phyloP scores from a whole-genome alignment of 2,329 filamentous ascomycete species.

The Amesomyces nigricolor region DNA sequence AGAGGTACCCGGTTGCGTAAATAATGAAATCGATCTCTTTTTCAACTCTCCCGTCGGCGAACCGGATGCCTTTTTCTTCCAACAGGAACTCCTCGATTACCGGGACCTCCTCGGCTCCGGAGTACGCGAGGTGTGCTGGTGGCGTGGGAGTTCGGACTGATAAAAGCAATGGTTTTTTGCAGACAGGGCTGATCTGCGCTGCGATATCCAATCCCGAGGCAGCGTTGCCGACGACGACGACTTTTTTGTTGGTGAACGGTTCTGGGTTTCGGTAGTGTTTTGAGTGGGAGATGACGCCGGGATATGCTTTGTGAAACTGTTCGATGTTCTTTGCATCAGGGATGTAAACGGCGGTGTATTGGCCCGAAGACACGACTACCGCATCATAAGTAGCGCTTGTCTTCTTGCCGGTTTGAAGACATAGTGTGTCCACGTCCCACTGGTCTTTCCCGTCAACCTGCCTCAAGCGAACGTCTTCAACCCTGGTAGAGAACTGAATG shows the following conservation, averaged over 20 bases:
- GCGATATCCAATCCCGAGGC: slow-evolving; percentile 82
- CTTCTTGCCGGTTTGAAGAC: slow-evolving; percentile 40
- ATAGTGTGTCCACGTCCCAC: slow-evolving; percentile 57
- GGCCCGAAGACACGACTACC: slow-evolving; percentile 68
- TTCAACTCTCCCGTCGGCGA: slow-evolving; percentile 60
- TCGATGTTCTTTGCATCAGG: slow-evolving; percentile 56
- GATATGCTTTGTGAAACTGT: slow-evolving; percentile 54
- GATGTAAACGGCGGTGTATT: slow-evolving; percentile 65
- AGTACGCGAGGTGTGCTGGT: slow-evolving; percentile 40
- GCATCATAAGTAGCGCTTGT: slow-evolving; percentile 59
- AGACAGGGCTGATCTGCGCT: slow-evolving; percentile 62
- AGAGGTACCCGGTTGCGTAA: slow-evolving; percentile 89
- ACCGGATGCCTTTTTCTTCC: slow-evolving; percentile 54
- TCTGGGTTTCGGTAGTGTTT: slow-evolving; percentile 70
- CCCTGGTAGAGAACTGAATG: slow-evolving; percentile 65
- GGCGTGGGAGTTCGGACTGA: slow-evolving; percentile 52
- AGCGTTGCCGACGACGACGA: slow-evolving; percentile 77
- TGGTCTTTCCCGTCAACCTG: slow-evolving; percentile 36
- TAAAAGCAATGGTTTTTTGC: slow-evolving; percentile 56
- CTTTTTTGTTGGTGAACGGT: slow-evolving; percentile 62
- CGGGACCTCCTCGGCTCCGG: slow-evolving; percentile 46
- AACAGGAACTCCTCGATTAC: slow-evolving; percentile 54
- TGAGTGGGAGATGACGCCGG: slow-evolving; percentile 62
- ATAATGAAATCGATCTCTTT: slow-evolving; percentile 67
- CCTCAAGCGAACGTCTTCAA: slow-evolving; percentile 51